These are phyloP conservation scores for Seminavis robusta DNA, from an alignment of 108 stramenopile species.

Conservation along the genomic window DNA sequence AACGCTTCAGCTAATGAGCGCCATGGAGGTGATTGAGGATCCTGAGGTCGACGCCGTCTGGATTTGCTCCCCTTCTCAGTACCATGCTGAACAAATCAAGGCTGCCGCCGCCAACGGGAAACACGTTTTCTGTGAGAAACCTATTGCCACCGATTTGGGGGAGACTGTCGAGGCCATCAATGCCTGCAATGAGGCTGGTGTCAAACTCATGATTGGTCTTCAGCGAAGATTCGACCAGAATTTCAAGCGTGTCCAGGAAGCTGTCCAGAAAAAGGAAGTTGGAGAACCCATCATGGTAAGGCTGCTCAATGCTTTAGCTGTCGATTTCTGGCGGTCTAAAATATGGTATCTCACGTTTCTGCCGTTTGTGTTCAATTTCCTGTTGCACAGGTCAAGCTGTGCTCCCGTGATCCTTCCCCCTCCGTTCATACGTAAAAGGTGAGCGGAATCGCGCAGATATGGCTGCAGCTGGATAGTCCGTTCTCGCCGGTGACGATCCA, in stretches of 20 bases:
- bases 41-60: conserved; percentile 95
- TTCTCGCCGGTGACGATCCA: conserved; percentile 91
- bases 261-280: conserved; percentile 82
- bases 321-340: no score
- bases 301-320: no score
- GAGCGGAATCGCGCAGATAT: conserved; percentile 96
- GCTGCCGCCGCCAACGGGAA: conserved; percentile 89
- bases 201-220: conserved; percentile 94
- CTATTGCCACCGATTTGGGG: conserved; percentile 89
- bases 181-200: conserved; percentile 86
- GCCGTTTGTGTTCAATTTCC: no score
- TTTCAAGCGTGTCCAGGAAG: conserved; percentile 84
- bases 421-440: conserved; percentile 94
- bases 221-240: conserved; percentile 95
- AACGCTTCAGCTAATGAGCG: conserved; percentile 79
- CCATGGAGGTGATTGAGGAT: conserved; percentile 91
- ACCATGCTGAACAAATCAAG: conserved; percentile 94
- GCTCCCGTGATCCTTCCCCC: conserved; percentile 91
- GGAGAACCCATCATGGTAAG: conserved; percentile 84
- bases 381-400: conserved; percentile 67
- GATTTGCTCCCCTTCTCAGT: conserved; percentile 94
- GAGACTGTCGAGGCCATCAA: conserved; percentile 96
- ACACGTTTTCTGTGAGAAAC: conserved; percentile 96
- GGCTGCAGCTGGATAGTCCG: conserved; percentile 94
- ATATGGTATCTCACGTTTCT: no score